These are phyloP conservation scores for Pugionium cornutum DNA, from an alignment of 345 rosid genomes.

Conservation along the genomic window DNA sequence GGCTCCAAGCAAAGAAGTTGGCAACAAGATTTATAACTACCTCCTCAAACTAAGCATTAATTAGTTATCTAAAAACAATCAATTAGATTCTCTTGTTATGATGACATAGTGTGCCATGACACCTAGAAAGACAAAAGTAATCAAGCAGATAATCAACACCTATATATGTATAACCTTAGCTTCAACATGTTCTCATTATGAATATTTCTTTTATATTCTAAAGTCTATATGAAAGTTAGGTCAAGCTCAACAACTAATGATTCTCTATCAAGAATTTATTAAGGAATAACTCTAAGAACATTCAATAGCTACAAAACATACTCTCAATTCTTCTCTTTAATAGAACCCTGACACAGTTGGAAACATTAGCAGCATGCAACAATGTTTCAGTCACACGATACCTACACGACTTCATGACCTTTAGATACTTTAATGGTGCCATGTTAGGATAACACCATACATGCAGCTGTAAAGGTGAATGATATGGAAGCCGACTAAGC, in stretches of 20 bases:
- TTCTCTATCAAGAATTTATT: conserved; percentile 28
- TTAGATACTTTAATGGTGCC: no score
- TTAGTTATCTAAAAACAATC: conserved; percentile 26
- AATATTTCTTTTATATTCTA: conserved; percentile 22
- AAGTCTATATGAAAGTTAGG: conserved; percentile 30
- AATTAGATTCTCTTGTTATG: conserved; percentile 35
- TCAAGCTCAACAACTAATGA: conserved; percentile 41
- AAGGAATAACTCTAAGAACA: conserved; percentile 11
- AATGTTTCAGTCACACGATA: conserved; percentile 14
- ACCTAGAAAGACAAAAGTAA: conserved; percentile 37
- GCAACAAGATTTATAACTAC: conserved; percentile 27
- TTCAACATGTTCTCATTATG: conserved; percentile 34
- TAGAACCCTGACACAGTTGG: neutral
- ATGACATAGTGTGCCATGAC: conserved; percentile 37
- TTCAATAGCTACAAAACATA: conserved; percentile 9
- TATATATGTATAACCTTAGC: conserved; percentile 1
- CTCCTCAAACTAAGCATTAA: conserved; percentile 14
- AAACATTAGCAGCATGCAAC: conserved; percentile 20
- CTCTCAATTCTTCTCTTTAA: conserved; percentile 4
- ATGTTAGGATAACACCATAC: no score
- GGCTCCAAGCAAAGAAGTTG: conserved; percentile 29
- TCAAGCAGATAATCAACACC: conserved; percentile 33
- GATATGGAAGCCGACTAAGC: neutral
- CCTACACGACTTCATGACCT: conserved; percentile 4
- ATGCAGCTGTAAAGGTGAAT: neutral